Evolutionary conservation across 1,139 yeast species (phyloP).

Genomic region (Diutina scorzettiae): DNA sequence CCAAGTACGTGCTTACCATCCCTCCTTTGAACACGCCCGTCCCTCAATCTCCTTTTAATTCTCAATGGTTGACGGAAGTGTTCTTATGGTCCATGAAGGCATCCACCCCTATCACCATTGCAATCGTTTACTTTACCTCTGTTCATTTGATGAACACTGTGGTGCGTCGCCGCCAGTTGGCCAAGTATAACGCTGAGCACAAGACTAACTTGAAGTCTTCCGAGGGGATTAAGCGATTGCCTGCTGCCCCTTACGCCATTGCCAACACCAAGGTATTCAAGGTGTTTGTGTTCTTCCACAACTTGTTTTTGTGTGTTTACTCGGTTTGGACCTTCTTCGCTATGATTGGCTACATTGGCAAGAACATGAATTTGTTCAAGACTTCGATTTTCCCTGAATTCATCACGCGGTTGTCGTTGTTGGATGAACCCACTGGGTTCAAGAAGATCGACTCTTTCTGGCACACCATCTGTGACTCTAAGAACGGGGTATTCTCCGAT

Average conservation of each 20-base stretch:
- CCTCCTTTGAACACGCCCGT: constrained; percentile 22
- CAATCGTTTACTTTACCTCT: constrained; percentile 43
- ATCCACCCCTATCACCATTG: constrained; percentile 45
- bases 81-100: constrained; percentile 25
- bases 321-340: constrained; percentile 66
- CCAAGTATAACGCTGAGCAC: constrained; percentile 13
- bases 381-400: constrained; percentile 9
- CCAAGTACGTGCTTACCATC: constrained; percentile 20
- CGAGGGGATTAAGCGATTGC: constrained; percentile 23
- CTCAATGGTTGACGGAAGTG: constrained; percentile 16
- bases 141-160: constrained; percentile 46
- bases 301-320: constrained; percentile 49
- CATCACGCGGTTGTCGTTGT: constrained; percentile 12
- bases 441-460: constrained; percentile 29
- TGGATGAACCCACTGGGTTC: constrained; percentile 6
- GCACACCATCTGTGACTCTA: constrained; percentile 51
- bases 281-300: constrained; percentile 48
- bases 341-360: constrained; percentile 41
- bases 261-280: constrained; percentile 38
- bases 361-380: constrained; percentile 18
- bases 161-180: constrained; percentile 25
- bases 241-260: constrained; percentile 44
- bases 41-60: constrained; percentile 27
- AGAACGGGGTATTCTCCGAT: constrained; percentile 43
- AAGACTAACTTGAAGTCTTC: constrained; percentile 13